Evolutionary conservation across 306 rosid genomes (phyloP).

Genomic region (Prunus armeniaca): DNA sequence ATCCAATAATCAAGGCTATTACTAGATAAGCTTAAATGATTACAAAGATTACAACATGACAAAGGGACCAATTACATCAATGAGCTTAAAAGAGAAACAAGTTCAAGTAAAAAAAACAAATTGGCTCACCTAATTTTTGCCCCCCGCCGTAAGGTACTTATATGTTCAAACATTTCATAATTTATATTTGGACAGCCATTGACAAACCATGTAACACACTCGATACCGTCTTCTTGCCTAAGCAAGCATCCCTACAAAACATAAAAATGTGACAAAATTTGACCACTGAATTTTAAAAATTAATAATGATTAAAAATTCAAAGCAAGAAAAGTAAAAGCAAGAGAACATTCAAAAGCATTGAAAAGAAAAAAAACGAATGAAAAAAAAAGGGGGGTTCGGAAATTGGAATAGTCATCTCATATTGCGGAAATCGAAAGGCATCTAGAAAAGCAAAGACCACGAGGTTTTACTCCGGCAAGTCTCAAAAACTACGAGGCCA

Average conservation of each 20-base stretch:
- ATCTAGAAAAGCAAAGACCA: constrained; percentile 8
- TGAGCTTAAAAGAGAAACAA: neutral
- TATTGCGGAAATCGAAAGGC: neutral
- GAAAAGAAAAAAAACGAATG: neutral
- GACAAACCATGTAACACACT: neutral
- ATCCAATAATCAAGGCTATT: too few relatives aligned
- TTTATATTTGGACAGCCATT: neutral
- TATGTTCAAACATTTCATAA: neutral
- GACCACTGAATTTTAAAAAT: too few relatives aligned
- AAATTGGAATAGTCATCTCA: neutral
- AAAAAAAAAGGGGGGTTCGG: neutral
- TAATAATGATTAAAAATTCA: too few relatives aligned
- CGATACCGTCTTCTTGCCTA: neutral
- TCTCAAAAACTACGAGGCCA: neutral
- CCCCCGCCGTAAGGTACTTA: neutral
- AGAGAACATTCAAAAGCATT: constrained; percentile 6
- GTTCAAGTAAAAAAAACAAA: neutral
- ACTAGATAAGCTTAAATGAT: too few relatives aligned
- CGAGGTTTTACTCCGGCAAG: neutral
- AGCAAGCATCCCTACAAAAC: neutral
- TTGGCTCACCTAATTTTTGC: neutral
- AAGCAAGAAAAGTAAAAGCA: neutral
- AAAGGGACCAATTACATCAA: neutral
- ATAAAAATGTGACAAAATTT: neutral
- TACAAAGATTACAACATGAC: neutral